Base-by-base conservation (phyloP, 176 grass and related monocot genomes). In the Zea luxurians region DNA sequence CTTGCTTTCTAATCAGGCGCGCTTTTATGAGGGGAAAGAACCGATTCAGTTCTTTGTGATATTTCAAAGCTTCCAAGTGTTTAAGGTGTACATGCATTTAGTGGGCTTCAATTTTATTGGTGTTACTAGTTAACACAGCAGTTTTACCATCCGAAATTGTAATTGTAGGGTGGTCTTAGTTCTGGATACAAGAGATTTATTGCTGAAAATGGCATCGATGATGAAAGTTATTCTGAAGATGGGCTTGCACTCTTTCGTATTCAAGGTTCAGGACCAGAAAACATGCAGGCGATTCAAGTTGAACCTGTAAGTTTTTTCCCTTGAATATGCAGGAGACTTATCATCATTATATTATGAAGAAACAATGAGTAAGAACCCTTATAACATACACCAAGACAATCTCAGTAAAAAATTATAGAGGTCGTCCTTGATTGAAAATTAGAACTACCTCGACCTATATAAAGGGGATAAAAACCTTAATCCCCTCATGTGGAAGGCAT, bases 261-360 rank as follows among this genome's bases (percentile, higher is more conserved):
- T 89, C 90, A 99, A 94, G 96, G 92, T 71, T 93, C 81, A 10
- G 92, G 96, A 86, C 57, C 92, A 55, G 92, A 99, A 44, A 99
- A 99, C 80, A 99, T 99, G 96, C 96, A 95, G 92, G 91, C 92
- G 66, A 82, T 99, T 68, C 96, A 99, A 95, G 90, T 95, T 61
- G 92, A 99, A 57, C 63, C 77, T 68, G 67, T 71, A 48, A 71
- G 66, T 58, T 58, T 58, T 58, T 58, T 58, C 3, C 54, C 7
- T 20, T 58, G 54, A 58, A 20, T 58, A 58, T 58, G 7, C 54
- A 58, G 54, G 54, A 58, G n/a, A 55, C 2, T 7, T 20, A 20
- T 20, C 54, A 58, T 20, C n/a, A 58, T 58, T 20, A 3, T 58
- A 20, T 58, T 58, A 58, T 58, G 54, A 58, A 58, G 54, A 57